These are phyloP conservation scores for Claviceps humidiphila DNA, from an alignment of 2,329 filamentous ascomycete species.

Conservation along the genomic window DNA sequence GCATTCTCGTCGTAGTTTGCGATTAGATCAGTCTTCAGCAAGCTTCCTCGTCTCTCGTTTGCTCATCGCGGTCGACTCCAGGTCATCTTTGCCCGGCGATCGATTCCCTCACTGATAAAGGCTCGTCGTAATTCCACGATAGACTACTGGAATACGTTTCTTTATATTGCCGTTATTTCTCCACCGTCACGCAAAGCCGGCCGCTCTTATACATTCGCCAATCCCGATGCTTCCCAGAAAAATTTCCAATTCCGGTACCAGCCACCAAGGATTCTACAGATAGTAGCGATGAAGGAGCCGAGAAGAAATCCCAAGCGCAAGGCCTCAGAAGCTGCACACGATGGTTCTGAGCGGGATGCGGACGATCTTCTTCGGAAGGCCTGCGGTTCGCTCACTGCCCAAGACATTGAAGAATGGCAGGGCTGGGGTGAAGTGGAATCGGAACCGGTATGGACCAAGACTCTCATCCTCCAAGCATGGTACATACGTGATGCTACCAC, in stretches of 20 bases:
- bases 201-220: not conserved
- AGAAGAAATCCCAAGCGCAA: constrained; percentile 32
- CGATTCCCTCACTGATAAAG: not conserved
- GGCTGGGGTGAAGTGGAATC: constrained; percentile 81
- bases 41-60: not conserved
- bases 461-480: no score
- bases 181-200: not conserved
- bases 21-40: not conserved
- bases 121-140: not conserved
- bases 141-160: not conserved
- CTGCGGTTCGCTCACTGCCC: constrained; percentile 31
- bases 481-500: not conserved
- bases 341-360: constrained; percentile 12
- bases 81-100: not conserved
- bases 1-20: not conserved
- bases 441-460: constrained; percentile 53
- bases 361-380: constrained; percentile 30
- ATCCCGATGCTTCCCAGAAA: no score
- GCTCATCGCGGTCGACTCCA: not conserved
- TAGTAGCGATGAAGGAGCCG: constrained; percentile 3
- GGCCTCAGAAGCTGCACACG: constrained; percentile 17
- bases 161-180: not conserved
- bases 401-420: constrained; percentile 49
- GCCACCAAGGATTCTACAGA: not conserved
- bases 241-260: not conserved